These are phyloP conservation scores for Thielaviopsis ethacetica DNA, from an alignment of 2,329 filamentous ascomycete species.

Conservation along the genomic window DNA sequence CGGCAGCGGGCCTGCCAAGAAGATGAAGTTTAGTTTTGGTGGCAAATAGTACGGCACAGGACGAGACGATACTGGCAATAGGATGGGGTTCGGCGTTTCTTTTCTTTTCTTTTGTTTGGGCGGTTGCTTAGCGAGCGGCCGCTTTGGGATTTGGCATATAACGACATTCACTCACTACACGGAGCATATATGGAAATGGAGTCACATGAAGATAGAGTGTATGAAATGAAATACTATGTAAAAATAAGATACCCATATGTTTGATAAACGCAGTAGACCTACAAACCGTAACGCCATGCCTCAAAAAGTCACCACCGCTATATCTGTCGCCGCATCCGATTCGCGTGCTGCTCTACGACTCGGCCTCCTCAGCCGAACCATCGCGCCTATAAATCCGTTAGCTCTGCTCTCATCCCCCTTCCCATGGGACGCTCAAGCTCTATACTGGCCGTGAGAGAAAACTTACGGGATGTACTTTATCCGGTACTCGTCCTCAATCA, in stretches of 20 bases:
- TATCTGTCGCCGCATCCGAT: neutral
- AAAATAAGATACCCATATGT: neutral
- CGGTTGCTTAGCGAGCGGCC: neutral
- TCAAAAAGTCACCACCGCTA: neutral
- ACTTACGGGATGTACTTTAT: constrained; percentile 51
- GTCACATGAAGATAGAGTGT: neutral
- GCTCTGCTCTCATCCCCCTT: neutral
- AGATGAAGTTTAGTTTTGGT: constrained; percentile 16
- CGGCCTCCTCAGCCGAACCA: constrained; percentile 36
- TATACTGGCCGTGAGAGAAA: constrained; percentile 27
- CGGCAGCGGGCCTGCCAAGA: constrained; percentile 31
- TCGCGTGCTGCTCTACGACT: constrained; percentile 18
- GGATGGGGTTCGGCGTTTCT: neutral
- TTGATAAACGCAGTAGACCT: neutral
- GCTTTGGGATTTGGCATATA: neutral
- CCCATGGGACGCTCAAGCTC: neutral
- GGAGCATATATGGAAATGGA: neutral
- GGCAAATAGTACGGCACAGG: neutral
- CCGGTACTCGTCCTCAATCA: constrained; percentile 46
- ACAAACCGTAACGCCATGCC: neutral
- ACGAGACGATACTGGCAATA: neutral
- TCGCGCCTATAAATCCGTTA: constrained; percentile 28
- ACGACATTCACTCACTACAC: neutral
- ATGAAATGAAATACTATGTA: neutral
- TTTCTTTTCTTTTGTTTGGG: neutral